Evolutionary conservation across 169 alveolate genomes (phyloP).

Genomic region (Cryptosporidium viatorum): DNA sequence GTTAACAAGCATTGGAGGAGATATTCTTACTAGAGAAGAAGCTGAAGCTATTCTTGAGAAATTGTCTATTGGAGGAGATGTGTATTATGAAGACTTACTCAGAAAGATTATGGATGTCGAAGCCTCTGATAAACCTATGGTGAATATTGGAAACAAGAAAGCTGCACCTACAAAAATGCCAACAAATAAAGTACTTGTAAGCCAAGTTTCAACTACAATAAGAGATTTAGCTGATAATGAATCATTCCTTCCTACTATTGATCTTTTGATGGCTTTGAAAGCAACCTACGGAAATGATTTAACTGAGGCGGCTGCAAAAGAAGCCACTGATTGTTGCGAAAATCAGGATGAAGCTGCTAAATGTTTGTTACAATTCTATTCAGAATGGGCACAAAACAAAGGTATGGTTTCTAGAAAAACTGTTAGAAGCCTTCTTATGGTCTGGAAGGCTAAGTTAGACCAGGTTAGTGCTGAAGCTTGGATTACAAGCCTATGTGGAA

Average conservation of each 20-base stretch:
- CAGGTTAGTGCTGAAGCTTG: conserved; percentile 71
- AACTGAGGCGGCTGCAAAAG: conserved; percentile 43
- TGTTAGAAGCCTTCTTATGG: conserved; percentile 64
- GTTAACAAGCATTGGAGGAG: conserved; percentile 72
- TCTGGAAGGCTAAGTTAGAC: conserved; percentile 70
- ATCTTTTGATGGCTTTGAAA: conserved; percentile 42
- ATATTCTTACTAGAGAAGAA: conserved; percentile 60
- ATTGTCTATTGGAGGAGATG: conserved; percentile 10
- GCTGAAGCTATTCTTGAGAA: conserved; percentile 61
- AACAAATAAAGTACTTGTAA: conserved; percentile 23
- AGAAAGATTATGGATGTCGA: conserved; percentile 27
- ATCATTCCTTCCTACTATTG: conserved; percentile 59
- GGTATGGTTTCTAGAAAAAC: conserved; percentile 63
- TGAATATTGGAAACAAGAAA: conserved; percentile 24
- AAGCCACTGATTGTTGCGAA: conserved; percentile 35
- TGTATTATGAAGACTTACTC: conserved; percentile 50
- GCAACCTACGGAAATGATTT: conserved; percentile 60
- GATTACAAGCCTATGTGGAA: conserved; percentile 71
- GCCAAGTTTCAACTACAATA: conserved; percentile 58
- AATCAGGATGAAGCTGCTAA: conserved; percentile 62
- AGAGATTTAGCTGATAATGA: conserved; percentile 61
- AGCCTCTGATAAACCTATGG: conserved; percentile 54
- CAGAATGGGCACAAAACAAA: conserved; percentile 65
- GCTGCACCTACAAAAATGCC: background rate
- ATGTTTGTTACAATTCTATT: conserved; percentile 20